Evolutionary conservation across 164 flowering plant genomes (phyloP), one percentile per base, ranked within the genome.

Genomic region (Amborella trichopoda): DNA sequence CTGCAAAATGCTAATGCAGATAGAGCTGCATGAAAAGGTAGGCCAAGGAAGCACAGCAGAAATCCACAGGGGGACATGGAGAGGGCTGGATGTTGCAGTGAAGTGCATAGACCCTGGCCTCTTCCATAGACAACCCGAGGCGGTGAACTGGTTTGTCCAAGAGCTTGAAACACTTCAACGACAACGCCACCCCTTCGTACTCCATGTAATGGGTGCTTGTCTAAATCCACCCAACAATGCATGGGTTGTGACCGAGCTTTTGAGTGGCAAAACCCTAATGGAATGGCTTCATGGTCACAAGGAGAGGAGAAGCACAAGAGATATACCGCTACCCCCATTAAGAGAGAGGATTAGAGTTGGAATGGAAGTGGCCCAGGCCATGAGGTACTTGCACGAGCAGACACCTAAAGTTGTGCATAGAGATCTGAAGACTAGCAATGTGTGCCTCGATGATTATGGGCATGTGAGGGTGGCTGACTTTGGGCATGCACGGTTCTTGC

Each of bases 211-310:
- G 68, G 83, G 86, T 0, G 91, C 83, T 1, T 73, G 80, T 47
- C 61, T 79, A 8, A 59, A 67, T 1, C 91, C 83, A 3, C 86
- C 86, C 0, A 44, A 65, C 10, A 54, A 68, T 2, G 78, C 68
- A 2, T 82, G 91, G 83, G 36, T 82, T 9, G 83, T 79, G 14
- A 74, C 86, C 0, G 83, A 78, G 55, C 47, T 66, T 27, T 42
- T 76, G 28, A 36, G 48, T 52, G 40, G 48, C 14, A 62, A 37
- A 47, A 76, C 80, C 4, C 51, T 79, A 2, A 70, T 70, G 38
- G 80, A 73, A 22, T 79, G 91, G 91, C 50, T 82, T 8, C 86
- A 82, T 36, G 91, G 86, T 2, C 58, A 61, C 0, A 73, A 66
- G 0, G 59, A 46, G 3, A 55, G 83, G 33, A 23, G 46, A 10